Evolutionary conservation across 1,284 basidiomycete genomes (phyloP).

Genomic region (Taiwanofungus camphoratus): DNA sequence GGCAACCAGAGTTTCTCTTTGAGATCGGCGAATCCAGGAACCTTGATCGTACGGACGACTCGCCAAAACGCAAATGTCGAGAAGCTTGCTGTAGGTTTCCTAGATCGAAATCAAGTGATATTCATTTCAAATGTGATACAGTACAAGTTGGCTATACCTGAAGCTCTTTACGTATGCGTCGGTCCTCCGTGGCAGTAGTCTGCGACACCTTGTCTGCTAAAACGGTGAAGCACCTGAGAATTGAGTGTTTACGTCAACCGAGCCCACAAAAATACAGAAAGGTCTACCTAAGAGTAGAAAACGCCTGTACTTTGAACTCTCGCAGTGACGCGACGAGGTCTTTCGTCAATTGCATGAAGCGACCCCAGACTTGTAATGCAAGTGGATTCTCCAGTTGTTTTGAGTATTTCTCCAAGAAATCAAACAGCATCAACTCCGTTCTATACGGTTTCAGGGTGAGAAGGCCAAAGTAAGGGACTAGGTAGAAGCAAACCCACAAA

Average conservation of each 20-base stretch:
- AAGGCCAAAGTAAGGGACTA: slow-evolving; percentile 4
- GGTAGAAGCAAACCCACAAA: slow-evolving; percentile 46
- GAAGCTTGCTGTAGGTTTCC: slow-evolving; percentile 83
- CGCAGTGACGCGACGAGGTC: slow-evolving; percentile 64
- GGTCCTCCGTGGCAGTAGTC: slow-evolving; percentile 87
- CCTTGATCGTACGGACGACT: slow-evolving; percentile 72
- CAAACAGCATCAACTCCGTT: slow-evolving; percentile 64
- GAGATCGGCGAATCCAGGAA: slow-evolving; percentile 71
- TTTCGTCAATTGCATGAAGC: slow-evolving; percentile 75
- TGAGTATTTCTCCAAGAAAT: slow-evolving; percentile 89
- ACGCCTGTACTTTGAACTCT: slow-evolving; percentile 67
- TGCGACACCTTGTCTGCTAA: slow-evolving; percentile 83
- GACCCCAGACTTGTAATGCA: slow-evolving; percentile 87
- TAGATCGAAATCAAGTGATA: slow-evolving; percentile 21
- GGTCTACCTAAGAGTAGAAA: slow-evolving; percentile 65
- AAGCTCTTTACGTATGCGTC: slow-evolving; percentile 82
- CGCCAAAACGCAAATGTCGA: slow-evolving; percentile 79
- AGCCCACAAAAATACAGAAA: too few relatives aligned
- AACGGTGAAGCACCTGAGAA: slow-evolving; percentile 68
- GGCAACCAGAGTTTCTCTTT: slow-evolving; percentile 48
- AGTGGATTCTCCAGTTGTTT: slow-evolving; percentile 80
- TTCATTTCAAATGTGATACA: background rate
- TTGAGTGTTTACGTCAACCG: too few relatives aligned
- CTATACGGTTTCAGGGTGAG: slow-evolving; percentile 30
- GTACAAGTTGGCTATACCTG: slow-evolving; percentile 48